These are phyloP conservation scores for Chlorokybus atmophyticus DNA, from an alignment of 139 green algal species.

Conservation along the genomic window DNA sequence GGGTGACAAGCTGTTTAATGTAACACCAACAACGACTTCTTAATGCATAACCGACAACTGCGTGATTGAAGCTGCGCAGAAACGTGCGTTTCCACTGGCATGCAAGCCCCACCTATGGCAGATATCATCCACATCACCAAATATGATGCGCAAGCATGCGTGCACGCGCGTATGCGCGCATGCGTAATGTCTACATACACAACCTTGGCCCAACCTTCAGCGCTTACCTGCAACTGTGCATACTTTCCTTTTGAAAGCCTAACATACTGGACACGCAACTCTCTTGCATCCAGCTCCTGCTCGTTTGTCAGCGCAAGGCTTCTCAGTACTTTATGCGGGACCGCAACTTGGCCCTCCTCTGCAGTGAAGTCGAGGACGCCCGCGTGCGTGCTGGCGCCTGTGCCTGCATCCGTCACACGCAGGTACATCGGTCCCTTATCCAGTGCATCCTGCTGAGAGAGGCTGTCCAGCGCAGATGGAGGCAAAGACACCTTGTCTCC, in stretches of 20 bases:
- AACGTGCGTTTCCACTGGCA: too few species aligned
- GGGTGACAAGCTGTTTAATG: too few species aligned
- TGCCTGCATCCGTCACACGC: conserved; percentile 3
- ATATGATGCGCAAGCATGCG: too few species aligned
- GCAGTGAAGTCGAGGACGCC: conserved; percentile 30
- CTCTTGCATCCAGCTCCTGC: conserved; percentile 1
- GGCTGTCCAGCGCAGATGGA: conserved; percentile 5
- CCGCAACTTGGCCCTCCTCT: conserved; percentile 14
- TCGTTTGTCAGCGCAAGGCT: neutral
- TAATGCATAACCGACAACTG: too few species aligned
- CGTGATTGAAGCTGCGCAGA: too few species aligned
- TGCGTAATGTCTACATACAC: too few species aligned
- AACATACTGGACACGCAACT: conserved; percentile 13
- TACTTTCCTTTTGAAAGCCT: conserved; percentile 12
- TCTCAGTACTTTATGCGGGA: too few species aligned
- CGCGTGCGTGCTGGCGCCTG: conserved; percentile 11
- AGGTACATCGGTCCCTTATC: conserved; percentile 30
- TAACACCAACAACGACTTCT: too few species aligned
- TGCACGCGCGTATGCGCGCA: too few species aligned
- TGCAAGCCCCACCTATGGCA: too few species aligned
- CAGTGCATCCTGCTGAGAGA: conserved; percentile 9
- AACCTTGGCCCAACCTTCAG: neutral
- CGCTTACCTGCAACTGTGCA: conserved; percentile 8
- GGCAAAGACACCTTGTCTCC: conserved; percentile 24
- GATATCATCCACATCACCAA: too few species aligned